Evolutionary conservation across 306 rosid genomes (phyloP).

Genomic region (Quercus berberidifolia): DNA sequence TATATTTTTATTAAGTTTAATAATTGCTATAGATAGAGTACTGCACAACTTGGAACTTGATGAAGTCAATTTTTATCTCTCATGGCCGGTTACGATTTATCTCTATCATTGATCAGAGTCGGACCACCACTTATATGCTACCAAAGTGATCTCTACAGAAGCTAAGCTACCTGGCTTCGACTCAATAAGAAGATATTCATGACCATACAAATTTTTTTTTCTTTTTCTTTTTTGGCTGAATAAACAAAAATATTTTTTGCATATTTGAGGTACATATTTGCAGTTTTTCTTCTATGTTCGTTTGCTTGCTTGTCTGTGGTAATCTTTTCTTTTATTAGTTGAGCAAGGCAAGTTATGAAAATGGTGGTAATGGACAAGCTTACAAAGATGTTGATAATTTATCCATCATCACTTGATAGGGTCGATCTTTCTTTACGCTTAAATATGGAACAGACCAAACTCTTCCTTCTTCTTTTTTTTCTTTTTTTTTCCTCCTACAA

Average conservation of each 20-base stretch:
- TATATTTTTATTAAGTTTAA: background rate
- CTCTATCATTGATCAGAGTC: constrained; percentile 40
- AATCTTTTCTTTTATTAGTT: background rate
- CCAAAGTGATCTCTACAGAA: constrained; percentile 43
- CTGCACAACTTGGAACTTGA: too few species aligned
- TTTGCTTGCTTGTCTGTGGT: background rate
- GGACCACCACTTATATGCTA: constrained; percentile 37
- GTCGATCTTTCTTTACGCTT: background rate
- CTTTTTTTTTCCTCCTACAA: too few species aligned
- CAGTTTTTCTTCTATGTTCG: background rate
- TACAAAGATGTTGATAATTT: background rate
- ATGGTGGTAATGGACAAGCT: background rate
- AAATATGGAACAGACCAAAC: background rate
- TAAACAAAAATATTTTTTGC: background rate
- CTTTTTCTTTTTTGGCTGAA: background rate
- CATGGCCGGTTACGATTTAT: constrained; percentile 18
- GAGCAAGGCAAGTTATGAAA: background rate
- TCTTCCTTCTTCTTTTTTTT: background rate
- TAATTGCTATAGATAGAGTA: constrained; percentile 1
- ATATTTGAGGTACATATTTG: background rate
- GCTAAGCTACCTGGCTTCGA: constrained; percentile 26
- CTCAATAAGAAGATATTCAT: constrained; percentile 16
- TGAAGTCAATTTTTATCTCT: background rate
- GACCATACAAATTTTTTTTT: background rate
- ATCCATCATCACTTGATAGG: background rate